phyloP scores from a whole-genome alignment of 2,329 filamentous ascomycete species.

The Clarireedia paspali region DNA sequence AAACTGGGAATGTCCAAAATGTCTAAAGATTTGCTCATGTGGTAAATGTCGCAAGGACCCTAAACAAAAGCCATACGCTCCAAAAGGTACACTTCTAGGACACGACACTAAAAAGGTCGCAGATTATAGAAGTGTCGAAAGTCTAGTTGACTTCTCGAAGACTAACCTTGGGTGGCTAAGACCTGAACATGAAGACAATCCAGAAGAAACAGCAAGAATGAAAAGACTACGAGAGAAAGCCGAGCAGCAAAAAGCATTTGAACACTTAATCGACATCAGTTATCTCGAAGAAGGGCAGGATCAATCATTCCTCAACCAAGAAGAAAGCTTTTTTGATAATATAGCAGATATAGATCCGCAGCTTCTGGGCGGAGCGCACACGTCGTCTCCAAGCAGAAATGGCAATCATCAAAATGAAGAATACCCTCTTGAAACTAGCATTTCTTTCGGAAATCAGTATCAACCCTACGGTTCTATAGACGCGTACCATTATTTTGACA shows the following conservation, averaged over 20 bases:
- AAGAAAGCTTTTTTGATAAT: slow-evolving; percentile 12
- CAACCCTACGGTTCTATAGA: slow-evolving; percentile 1
- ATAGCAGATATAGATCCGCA: slow-evolving; percentile 26
- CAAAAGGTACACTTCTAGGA: slow-evolving; percentile 79
- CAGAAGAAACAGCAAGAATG: slow-evolving; percentile 33
- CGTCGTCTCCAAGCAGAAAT: not conserved
- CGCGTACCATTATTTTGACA: slow-evolving; percentile 18
- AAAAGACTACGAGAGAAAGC: slow-evolving; percentile 29
- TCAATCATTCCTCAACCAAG: slow-evolving; percentile 8
- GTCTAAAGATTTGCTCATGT: slow-evolving; percentile 80
- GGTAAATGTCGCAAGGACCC: slow-evolving; percentile 60
- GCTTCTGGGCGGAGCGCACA: slow-evolving; percentile 14
- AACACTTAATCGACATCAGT: slow-evolving; percentile 18
- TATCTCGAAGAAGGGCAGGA: slow-evolving; percentile 14
- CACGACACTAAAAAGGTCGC: slow-evolving; percentile 88
- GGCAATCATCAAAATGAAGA: not conserved
- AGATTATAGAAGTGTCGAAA: slow-evolving; percentile 84
- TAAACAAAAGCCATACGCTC: slow-evolving; percentile 72
- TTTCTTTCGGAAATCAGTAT: slow-evolving; percentile 2
- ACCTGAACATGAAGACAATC: slow-evolving; percentile 43
- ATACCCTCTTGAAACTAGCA: not conserved
- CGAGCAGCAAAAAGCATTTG: slow-evolving; percentile 26
- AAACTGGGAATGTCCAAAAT: slow-evolving; percentile 85
- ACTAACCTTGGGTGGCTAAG: slow-evolving; percentile 83
- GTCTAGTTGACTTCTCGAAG: slow-evolving; percentile 80